These are phyloP conservation scores for Phycomyces nitens DNA, from an alignment of 192 early-diverging fungal species.

Conservation along the genomic window DNA sequence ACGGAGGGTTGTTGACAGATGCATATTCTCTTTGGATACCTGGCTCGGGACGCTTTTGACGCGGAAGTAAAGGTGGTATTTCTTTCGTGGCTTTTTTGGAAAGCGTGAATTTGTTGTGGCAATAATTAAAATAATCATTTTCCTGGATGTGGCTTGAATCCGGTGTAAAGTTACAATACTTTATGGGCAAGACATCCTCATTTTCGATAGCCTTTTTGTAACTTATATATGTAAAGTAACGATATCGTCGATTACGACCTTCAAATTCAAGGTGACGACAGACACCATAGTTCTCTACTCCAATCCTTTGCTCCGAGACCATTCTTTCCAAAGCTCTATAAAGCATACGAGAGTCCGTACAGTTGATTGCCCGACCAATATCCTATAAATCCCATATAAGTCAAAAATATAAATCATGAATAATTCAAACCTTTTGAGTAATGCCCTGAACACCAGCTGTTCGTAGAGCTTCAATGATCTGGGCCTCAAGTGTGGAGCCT, in stretches of 20 bases:
- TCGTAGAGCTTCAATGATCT: neutral
- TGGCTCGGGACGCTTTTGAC: neutral
- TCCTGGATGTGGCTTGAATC: neutral
- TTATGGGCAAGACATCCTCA: neutral
- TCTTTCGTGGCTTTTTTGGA: neutral
- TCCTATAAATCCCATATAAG: conserved; percentile 16
- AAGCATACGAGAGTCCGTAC: conserved; percentile 2
- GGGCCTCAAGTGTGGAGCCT: neutral
- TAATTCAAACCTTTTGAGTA: neutral
- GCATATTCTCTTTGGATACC: neutral
- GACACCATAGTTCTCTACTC: neutral
- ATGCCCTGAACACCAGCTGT: neutral
- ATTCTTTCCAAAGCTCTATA: conserved; percentile 10
- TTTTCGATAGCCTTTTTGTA: conserved; percentile 5
- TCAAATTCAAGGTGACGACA: conserved; percentile 18
- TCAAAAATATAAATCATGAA: neutral
- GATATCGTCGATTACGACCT: conserved; percentile 15
- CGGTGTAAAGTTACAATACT: neutral
- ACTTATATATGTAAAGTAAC: conserved; percentile 5
- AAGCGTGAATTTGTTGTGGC: neutral
- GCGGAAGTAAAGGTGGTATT: neutral
- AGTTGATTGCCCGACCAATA: neutral
- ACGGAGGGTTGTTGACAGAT: neutral
- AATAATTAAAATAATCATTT: neutral
- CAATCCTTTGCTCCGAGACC: neutral